These are phyloP conservation scores for Mucor indicus DNA, from an alignment of 371 early-diverging fungal species.

Conservation along the genomic window DNA sequence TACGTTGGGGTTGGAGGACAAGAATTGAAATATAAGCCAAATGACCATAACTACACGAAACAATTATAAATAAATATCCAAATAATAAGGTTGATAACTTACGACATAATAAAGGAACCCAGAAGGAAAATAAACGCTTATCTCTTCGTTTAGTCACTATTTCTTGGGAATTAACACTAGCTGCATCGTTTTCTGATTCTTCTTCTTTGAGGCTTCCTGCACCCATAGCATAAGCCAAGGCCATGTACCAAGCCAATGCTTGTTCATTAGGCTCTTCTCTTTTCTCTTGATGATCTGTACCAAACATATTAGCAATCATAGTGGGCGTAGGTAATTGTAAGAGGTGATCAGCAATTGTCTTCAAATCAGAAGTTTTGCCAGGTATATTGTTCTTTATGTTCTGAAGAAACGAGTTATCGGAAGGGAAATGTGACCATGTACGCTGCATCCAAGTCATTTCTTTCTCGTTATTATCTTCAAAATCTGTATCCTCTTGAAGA, in stretches of 20 bases:
- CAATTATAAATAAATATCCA: neutral
- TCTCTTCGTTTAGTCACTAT: conserved; percentile 36
- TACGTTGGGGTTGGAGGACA: conserved; percentile 25
- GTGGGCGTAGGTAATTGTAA: conserved; percentile 39
- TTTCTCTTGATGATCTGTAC: too few species aligned
- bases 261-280: too few species aligned
- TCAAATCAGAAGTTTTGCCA: conserved; percentile 37
- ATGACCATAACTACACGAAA: conserved; percentile 46
- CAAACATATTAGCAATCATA: conserved; percentile 40
- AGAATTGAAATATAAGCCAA: conserved; percentile 37
- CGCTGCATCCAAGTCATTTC: conserved; percentile 44
- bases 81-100: conserved; percentile 19
- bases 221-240: conserved; percentile 47
- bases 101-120: conserved; percentile 50
- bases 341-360: conserved; percentile 37
- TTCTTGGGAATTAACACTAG: too few species aligned
- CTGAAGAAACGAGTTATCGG: conserved; percentile 33
- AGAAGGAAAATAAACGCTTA: conserved; percentile 39
- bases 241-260: conserved; percentile 49
- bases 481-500: too few species aligned
- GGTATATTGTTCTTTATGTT: conserved; percentile 41
- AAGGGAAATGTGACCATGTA: conserved; percentile 41
- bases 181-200: neutral
- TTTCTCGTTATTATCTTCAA: conserved; percentile 13
- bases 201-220: conserved; percentile 21